These are phyloP conservation scores for Sporothrix phasma DNA, from an alignment of 2,329 filamentous ascomycete genomes.

Conservation along the genomic window DNA sequence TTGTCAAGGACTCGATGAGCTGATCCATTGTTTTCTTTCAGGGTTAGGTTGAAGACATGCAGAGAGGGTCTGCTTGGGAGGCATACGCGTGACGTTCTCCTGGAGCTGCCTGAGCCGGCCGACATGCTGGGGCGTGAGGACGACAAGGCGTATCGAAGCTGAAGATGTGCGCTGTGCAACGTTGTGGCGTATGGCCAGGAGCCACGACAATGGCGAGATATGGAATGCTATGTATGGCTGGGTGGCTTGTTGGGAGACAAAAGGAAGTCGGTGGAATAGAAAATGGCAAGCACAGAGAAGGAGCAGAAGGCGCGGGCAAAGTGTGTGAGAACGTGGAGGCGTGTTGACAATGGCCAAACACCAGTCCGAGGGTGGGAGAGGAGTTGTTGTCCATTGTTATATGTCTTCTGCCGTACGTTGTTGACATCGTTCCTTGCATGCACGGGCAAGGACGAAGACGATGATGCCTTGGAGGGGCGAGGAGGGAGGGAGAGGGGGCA, in stretches of 20 bases:
- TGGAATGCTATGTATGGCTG: not conserved
- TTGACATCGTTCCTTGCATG: not conserved
- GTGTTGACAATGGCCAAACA: not conserved
- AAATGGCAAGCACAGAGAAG: not conserved
- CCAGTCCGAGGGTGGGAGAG: not conserved
- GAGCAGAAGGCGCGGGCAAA: conserved; percentile 1
- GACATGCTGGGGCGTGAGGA: not conserved
- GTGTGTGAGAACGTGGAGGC: not conserved
- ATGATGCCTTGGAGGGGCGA: not conserved
- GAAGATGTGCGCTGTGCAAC: not conserved
- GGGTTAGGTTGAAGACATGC: not conserved
- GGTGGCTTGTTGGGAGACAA: not conserved
- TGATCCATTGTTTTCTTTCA: conserved; percentile 33
- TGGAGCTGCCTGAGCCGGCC: not conserved
- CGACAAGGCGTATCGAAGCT: not conserved
- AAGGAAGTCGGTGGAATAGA: not conserved
- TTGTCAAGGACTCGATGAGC: conserved; percentile 52
- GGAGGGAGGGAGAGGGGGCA: not conserved
- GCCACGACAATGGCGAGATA: too few species aligned
- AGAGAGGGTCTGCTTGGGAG: too few species aligned
- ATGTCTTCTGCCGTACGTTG: not conserved
- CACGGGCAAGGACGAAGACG: not conserved
- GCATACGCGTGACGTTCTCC: not conserved
- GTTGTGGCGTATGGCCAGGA: too few species aligned
- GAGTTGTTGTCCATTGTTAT: not conserved